Base-by-base conservation (phyloP, 352 stramenopile species). In the Globisporangium nagaii region DNA sequence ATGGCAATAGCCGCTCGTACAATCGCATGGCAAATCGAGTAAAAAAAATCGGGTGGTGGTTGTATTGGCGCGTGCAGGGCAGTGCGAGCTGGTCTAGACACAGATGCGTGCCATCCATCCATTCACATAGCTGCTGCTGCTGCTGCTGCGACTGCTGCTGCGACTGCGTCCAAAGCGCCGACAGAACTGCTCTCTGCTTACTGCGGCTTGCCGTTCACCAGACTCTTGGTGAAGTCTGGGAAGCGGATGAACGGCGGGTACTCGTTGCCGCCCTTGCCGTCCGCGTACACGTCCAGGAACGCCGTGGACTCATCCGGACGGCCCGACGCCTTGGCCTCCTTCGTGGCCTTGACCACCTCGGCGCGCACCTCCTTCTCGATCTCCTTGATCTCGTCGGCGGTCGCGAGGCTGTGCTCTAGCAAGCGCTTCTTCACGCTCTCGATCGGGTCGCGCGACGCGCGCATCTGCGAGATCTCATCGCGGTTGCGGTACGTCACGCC, bases 401-500 rank as follows among this genome's bases (percentile, higher is more conserved):
- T 97, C 24, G 88, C 90, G 55, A 98, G 85, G 59, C 90, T 90
- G 50, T 91, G 71, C 65, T 99, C 91, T 28, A 99, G 79, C 55
- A 99, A 70, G 63, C 92, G 96, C 66, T 98, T 98, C 79, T 99
- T 99, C 27, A 99, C 86, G 66, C 96, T 96, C 76, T 99, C 97
- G 69, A 99, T 97, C 44, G 96, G 97, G 80, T 99, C 98, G 32
- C 96, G 89, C 61, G 96, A 98, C 34, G 96, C 92, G 65, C 97
- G 90, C 65, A 99, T 99, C 68, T 98, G 88, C 64, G 93, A 97
- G 73, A 99, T 99, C 80, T 99, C 98, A 59, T 99, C 98, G 63
- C 97, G 93, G 80, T 98, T 99, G 64, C 98, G 96, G 88, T 99
- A 99, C 43, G 97, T 99, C 37, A 98, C 98, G 55, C 98, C 98